phyloP scores from a whole-genome alignment of 2,329 filamentous ascomycete genomes.

The Fusarium algeriense region DNA sequence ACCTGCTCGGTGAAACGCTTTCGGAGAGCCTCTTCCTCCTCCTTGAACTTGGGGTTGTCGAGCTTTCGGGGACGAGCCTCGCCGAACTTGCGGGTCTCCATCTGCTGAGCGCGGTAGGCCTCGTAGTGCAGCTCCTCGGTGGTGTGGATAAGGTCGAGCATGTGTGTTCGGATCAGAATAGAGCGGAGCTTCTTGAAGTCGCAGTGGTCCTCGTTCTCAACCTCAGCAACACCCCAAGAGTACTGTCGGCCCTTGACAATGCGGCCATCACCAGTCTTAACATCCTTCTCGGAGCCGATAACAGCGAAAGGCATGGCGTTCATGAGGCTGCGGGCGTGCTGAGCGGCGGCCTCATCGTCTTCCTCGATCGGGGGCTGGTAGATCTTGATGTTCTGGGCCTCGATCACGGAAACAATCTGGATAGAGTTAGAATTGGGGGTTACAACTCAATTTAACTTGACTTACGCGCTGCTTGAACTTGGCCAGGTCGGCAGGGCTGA shows the following conservation, averaged over 20 bases:
- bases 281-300: conserved; percentile 99
- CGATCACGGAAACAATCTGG: conserved; percentile 93
- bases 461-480: conserved; percentile 95
- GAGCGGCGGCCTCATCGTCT: conserved; percentile 94
- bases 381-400: conserved; percentile 99
- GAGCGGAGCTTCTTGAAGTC: conserved; percentile 99
- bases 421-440: conserved; percentile 5
- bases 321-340: conserved; percentile 95
- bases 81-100: conserved; percentile 99
- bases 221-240: conserved; percentile 98
- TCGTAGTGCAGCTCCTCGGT: conserved; percentile 99
- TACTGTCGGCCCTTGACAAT: conserved; percentile 99
- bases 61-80: conserved; percentile 97
- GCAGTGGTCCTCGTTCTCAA: conserved; percentile 99
- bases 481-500: conserved; percentile 90
- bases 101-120: conserved; percentile 98
- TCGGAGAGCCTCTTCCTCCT: conserved; percentile 97
- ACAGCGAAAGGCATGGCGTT: conserved; percentile 98
- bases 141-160: conserved; percentile 99
- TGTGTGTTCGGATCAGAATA: conserved; percentile 98
- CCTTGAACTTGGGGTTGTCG: conserved; percentile 99
- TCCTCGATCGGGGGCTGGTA: conserved; percentile 98
- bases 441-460: background rate
- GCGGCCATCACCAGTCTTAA: conserved; percentile 94
- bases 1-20: conserved; percentile 99